Evolutionary conservation across 768 basidiomycete species (phyloP).

Genomic region (Lentinus brumalis): DNA sequence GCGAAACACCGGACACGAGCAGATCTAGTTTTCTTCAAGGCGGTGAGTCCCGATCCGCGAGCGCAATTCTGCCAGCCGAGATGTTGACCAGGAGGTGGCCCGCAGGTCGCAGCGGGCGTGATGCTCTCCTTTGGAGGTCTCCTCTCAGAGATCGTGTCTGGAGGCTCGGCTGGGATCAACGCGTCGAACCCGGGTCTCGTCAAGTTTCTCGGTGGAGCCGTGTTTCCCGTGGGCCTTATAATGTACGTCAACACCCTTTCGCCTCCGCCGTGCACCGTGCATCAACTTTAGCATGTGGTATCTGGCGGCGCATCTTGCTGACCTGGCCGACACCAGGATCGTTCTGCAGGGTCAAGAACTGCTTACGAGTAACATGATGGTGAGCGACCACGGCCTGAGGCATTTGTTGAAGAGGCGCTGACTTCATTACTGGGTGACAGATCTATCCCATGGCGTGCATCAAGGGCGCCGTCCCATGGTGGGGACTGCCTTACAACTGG

Average conservation of each 20-base stretch:
- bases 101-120: conserved; percentile 64
- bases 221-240: conserved; percentile 77
- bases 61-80: background rate
- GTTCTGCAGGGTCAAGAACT: conserved; percentile 71
- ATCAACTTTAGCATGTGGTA: background rate
- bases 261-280: background rate
- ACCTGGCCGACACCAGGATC: conserved; percentile 49
- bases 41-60: conserved; percentile 45
- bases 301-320: background rate
- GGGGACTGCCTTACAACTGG: conserved; percentile 71
- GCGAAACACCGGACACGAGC: conserved; percentile 65
- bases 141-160: conserved; percentile 58
- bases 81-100: background rate
- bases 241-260: conserved; percentile 46
- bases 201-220: conserved; percentile 64
- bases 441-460: conserved; percentile 69
- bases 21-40: conserved; percentile 66
- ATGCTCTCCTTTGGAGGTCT: conserved; percentile 79
- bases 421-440: conserved; percentile 34
- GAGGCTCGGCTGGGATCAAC: conserved; percentile 55
- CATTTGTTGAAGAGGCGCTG: background rate
- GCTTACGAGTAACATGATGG: conserved; percentile 79
- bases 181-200: conserved; percentile 65
- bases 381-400: conserved; percentile 25
- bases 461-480: conserved; percentile 66